Percentiles rank a stretch among this genome's conserved stretches.
Conservation (phyloP, 306 rosid genomes). For the Vigna radiata region DNA sequence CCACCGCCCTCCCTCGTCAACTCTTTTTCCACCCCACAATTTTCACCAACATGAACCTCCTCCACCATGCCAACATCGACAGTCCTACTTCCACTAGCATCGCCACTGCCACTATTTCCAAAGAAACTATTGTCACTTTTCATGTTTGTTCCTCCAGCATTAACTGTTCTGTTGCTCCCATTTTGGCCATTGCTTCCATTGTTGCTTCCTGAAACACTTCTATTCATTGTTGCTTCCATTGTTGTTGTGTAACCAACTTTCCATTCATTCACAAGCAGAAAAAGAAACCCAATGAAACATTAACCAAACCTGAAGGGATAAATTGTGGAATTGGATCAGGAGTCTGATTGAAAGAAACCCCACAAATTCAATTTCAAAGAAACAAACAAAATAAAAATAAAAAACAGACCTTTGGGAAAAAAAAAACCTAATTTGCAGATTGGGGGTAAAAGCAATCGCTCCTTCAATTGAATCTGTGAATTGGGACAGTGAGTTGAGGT, state of each 20-base stretch:
- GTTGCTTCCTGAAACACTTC: too few relatives aligned
- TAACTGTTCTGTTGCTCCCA: too few relatives aligned
- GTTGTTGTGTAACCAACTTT: background rate
- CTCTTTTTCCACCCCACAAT: too few relatives aligned
- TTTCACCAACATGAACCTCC: too few relatives aligned
- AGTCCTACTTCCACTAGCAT: too few relatives aligned
- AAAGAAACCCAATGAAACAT: conserved; percentile 8
- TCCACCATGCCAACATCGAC: too few relatives aligned
- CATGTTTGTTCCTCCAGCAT: too few relatives aligned
- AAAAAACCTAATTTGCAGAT: conserved; percentile 32
- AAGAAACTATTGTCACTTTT: too few relatives aligned
- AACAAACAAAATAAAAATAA: background rate
- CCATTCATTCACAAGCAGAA: conserved; percentile 22
- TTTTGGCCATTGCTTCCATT: too few relatives aligned
- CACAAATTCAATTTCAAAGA: background rate
- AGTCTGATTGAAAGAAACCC: conserved; percentile 1
- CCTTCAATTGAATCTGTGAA: conserved; percentile 2
- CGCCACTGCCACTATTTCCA: too few relatives aligned
- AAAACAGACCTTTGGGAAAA: background rate
- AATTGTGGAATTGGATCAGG: background rate
- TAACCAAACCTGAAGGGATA: background rate
- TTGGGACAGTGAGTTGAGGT: background rate
- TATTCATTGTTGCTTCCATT: too few relatives aligned
- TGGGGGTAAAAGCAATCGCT: background rate
- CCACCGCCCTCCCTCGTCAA: too few relatives aligned